Conservation (phyloP, 345 rosid species). For the Tarenaya hassleriana region DNA sequence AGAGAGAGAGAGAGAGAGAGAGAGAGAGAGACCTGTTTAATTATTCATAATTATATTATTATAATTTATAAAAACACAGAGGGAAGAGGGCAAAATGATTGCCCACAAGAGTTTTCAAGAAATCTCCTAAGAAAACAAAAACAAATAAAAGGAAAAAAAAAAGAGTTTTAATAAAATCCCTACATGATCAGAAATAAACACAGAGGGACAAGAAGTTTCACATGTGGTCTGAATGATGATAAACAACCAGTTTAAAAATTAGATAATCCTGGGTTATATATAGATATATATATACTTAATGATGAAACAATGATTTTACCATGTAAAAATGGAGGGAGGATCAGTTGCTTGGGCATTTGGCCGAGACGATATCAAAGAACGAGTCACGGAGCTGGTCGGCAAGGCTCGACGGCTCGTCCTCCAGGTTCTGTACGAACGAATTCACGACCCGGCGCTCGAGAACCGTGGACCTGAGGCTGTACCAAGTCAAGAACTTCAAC, state of each 20-base stretch:
- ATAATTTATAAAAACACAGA: conserved; percentile 13
- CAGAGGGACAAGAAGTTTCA: conserved; percentile 8
- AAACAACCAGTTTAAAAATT: conserved; percentile 21
- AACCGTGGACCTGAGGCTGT: conserved; percentile 71
- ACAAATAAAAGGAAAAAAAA: conserved; percentile 5
- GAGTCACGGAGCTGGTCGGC: conserved; percentile 88
- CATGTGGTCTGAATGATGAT: conserved; percentile 21
- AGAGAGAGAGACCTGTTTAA: conserved; percentile 15
- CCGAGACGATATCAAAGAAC: conserved; percentile 65
- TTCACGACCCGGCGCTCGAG: conserved; percentile 88
- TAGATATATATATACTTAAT: conserved; percentile 16
- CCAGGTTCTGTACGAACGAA: conserved; percentile 75
- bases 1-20: conserved; percentile 7
- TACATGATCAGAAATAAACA: neutral
- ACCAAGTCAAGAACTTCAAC: conserved; percentile 89
- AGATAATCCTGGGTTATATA: conserved; percentile 23
- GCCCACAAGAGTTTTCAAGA: conserved; percentile 10
- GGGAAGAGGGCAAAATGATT: conserved; percentile 21
- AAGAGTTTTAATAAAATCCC: neutral
- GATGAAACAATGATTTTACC: conserved; percentile 17
- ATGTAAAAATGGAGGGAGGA: conserved; percentile 29
- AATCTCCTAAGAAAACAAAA: conserved; percentile 19
- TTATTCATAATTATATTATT: conserved; percentile 10
- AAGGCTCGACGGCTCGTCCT: conserved; percentile 81
- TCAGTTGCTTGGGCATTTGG: conserved; percentile 61